phyloP scores from a whole-genome alignment of 164 flowering plant genomes.

The Nymphaea thermarum region DNA sequence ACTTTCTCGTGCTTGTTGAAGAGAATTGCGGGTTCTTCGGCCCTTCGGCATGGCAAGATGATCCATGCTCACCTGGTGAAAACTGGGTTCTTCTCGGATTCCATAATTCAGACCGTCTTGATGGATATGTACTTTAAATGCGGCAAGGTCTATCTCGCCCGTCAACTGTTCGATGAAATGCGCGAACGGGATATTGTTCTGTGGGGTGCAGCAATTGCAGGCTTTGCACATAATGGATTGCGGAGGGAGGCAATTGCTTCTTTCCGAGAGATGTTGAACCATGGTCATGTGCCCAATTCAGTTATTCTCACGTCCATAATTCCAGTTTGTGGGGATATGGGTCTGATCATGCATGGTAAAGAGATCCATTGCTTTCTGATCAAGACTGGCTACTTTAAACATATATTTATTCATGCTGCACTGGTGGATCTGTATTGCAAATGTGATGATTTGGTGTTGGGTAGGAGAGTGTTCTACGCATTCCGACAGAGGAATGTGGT shows the following conservation, averaged over 20 bases:
- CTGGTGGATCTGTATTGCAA: slow-evolving; percentile 89
- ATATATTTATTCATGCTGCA: slow-evolving; percentile 48
- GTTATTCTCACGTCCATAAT: slow-evolving; percentile 53
- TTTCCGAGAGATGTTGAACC: slow-evolving; percentile 43
- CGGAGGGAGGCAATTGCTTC: slow-evolving; percentile 47
- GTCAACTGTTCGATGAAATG: slow-evolving; percentile 52
- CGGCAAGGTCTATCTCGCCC: slow-evolving; percentile 57
- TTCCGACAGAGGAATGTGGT: slow-evolving; percentile 52
- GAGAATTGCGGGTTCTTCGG: slow-evolving; percentile 60
- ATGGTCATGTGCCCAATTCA: slow-evolving; percentile 56
- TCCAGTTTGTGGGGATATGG: slow-evolving; percentile 56
- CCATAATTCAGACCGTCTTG: slow-evolving; percentile 47
- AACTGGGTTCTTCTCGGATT: slow-evolving; percentile 44
- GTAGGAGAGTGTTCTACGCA: slow-evolving; percentile 52
- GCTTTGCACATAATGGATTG: slow-evolving; percentile 68
- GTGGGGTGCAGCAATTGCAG: slow-evolving; percentile 86
- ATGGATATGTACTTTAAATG: slow-evolving; percentile 87
- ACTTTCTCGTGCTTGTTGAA: slow-evolving; percentile 63
- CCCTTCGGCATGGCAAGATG: slow-evolving; percentile 48
- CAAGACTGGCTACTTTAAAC: slow-evolving; percentile 31
- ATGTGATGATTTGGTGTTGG: slow-evolving; percentile 59
- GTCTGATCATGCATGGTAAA: slow-evolving; percentile 35
- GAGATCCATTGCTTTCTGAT: slow-evolving; percentile 73
- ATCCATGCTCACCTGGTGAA: slow-evolving; percentile 60
- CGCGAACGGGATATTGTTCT: slow-evolving; percentile 44